phyloP scores from a whole-genome alignment of 768 basidiomycete genomes.

The Suillus weaverae region DNA sequence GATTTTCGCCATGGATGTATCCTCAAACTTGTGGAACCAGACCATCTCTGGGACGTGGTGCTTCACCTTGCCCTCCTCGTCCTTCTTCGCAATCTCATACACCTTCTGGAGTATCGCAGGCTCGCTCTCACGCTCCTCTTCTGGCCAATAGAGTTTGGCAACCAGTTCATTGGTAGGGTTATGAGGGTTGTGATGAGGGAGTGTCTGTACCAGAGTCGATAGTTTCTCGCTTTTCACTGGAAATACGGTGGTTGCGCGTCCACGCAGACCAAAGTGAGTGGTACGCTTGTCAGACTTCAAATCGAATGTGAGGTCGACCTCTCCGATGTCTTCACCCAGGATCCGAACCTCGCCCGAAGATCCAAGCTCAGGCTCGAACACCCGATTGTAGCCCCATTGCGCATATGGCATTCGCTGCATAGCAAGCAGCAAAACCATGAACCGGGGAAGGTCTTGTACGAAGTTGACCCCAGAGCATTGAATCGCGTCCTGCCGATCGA shows the following conservation, averaged over 20 bases:
- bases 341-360: background rate
- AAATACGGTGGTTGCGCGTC: constrained; percentile 13
- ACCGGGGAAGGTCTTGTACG: constrained; percentile 16
- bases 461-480: constrained; percentile 16
- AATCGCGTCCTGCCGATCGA: constrained; percentile 6
- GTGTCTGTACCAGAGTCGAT: background rate
- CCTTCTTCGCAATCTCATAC: background rate
- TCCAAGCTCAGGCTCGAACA: background rate
- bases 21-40: constrained; percentile 3
- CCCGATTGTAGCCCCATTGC: constrained; percentile 14
- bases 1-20: background rate
- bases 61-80: background rate
- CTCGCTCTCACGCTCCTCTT: background rate
- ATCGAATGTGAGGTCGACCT: background rate
- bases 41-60: background rate
- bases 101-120: background rate
- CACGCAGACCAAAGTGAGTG: constrained; percentile 9
- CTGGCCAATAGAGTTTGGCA: background rate
- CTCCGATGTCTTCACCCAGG: too few species aligned
- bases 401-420: constrained; percentile 11
- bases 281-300: background rate
- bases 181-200: too few species aligned
- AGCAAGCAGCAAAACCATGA: constrained; percentile 13
- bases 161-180: background rate
- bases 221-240: background rate